Conservation (phyloP, 1,284 basidiomycete species). For the Pseudozyma hubeiensis region DNA sequence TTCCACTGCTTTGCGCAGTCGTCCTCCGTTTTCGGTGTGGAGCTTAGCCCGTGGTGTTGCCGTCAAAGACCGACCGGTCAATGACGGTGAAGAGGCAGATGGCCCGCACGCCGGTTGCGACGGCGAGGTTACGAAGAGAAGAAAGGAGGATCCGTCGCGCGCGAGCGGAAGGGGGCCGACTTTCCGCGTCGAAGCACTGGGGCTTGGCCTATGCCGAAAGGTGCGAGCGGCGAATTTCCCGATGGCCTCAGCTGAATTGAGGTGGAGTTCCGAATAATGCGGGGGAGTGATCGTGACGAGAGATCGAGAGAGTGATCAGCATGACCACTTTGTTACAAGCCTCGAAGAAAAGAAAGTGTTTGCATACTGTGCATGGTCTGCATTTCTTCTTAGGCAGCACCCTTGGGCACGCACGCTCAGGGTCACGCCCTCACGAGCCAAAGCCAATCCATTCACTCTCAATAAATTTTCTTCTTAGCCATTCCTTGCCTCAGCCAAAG, state of each 20-base stretch:
- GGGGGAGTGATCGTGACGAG: slow-evolving; percentile 52
- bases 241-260: slow-evolving; percentile 4
- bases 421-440: slow-evolving; percentile 1
- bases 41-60: too few relatives aligned
- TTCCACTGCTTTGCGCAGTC: background rate
- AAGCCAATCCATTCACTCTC: slow-evolving; percentile 19
- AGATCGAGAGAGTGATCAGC: slow-evolving; percentile 43
- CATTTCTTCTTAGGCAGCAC: slow-evolving; percentile 9
- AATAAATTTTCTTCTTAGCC: slow-evolving; percentile 32
- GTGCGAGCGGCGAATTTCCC: slow-evolving; percentile 3
- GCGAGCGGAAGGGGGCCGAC: background rate
- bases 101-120: slow-evolving; percentile 10
- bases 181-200: background rate
- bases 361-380: background rate
- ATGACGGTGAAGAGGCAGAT: background rate
- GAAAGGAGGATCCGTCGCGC: slow-evolving; percentile 1
- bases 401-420: background rate
- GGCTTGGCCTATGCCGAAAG: background rate
- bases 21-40: too few relatives aligned
- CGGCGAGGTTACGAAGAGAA: slow-evolving; percentile 17
- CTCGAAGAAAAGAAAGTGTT: slow-evolving; percentile 1
- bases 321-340: slow-evolving; percentile 6
- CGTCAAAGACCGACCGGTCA: background rate
- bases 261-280: slow-evolving; percentile 20
- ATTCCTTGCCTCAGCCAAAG: background rate